Conservation (phyloP, 2,329 filamentous ascomycete species). For the Monilinia aucupariae region DNA sequence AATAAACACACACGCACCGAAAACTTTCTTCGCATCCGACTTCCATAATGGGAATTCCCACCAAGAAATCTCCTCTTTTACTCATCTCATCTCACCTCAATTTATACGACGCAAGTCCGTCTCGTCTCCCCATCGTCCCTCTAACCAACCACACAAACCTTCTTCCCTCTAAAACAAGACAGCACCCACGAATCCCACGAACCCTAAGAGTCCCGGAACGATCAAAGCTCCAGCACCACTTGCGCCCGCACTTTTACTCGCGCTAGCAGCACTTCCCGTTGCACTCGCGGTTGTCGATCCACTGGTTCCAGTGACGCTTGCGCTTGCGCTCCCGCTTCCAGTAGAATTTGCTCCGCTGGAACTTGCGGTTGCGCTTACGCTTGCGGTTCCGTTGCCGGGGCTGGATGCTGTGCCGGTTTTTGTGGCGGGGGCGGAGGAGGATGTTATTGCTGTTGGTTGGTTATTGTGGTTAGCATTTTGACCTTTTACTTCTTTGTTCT, state of each 20-base stretch:
- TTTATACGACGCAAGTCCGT: no score
- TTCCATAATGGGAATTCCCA: no score
- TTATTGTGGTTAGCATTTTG: background rate
- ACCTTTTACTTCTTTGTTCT: background rate
- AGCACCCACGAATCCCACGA: background rate
- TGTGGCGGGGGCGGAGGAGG: background rate
- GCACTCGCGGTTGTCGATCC: background rate
- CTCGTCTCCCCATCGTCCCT: background rate
- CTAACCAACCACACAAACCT: background rate
- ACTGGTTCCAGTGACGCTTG: background rate
- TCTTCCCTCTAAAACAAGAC: background rate
- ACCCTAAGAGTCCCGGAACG: slow-evolving; percentile 7
- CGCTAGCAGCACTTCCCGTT: background rate
- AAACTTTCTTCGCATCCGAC: background rate
- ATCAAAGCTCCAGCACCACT: background rate
- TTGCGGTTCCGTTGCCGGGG: background rate
- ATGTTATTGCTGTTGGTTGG: background rate
- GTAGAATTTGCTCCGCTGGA: no score
- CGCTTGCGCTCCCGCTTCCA: no score
- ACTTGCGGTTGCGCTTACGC: background rate
- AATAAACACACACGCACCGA: no score
- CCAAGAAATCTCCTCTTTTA: no score
- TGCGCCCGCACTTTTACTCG: background rate
- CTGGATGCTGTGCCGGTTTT: background rate
- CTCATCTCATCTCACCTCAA: background rate